These are phyloP conservation scores for Ogataea allantospora DNA, from an alignment of 805 yeast genomes.

Conservation along the genomic window DNA sequence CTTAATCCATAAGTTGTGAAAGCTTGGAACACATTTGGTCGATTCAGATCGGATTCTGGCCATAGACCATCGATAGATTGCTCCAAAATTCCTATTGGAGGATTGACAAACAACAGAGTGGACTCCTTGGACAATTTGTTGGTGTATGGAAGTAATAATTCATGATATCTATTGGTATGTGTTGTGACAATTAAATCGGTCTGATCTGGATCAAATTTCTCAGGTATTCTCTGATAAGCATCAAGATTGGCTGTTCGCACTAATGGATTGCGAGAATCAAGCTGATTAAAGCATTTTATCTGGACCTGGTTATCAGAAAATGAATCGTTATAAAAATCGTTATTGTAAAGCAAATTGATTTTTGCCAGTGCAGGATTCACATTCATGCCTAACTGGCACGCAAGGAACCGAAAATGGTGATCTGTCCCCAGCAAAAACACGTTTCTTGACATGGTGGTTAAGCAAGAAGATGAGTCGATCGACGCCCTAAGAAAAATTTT, in stretches of 20 bases:
- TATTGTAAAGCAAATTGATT: conserved; percentile 13
- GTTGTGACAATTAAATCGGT: conserved; percentile 16
- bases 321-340: no score
- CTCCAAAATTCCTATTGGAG: conserved; percentile 22
- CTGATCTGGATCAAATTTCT: conserved; percentile 3
- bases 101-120: conserved; percentile 27
- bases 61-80: conserved; percentile 9
- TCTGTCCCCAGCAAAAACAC: conserved; percentile 22
- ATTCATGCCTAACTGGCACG: conserved; percentile 19
- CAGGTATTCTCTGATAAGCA: conserved; percentile 4
- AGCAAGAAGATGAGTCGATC: conserved; percentile 6
- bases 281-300: conserved; percentile 15
- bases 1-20: conserved; percentile 21
- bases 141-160: conserved; percentile 9
- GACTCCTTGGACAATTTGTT: conserved; percentile 17
- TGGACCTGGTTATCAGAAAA: no score
- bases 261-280: conserved; percentile 13
- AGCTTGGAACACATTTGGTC: conserved; percentile 26
- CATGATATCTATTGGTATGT: conserved; percentile 3
- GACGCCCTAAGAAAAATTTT: conserved; percentile 14
- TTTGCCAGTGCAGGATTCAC: conserved; percentile 3
- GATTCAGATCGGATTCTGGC: neutral
- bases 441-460: conserved; percentile 12
- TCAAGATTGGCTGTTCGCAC: conserved; percentile 6
- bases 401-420: conserved; percentile 19